phyloP scores from a whole-genome alignment of 495 filamentous ascomycete genomes.

The Xylaria bambusicola region DNA sequence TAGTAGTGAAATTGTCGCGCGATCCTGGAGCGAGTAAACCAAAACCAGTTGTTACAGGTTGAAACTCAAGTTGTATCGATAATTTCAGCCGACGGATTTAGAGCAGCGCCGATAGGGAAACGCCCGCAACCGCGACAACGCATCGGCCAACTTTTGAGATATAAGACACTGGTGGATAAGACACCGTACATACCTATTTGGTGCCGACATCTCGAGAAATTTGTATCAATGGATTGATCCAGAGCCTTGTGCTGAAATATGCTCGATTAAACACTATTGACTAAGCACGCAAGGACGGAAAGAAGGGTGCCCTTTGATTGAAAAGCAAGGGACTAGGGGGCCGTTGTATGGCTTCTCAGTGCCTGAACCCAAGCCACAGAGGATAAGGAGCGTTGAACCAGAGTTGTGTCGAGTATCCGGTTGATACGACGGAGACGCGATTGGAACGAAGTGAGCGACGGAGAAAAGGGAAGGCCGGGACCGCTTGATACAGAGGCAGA shows the following conservation, averaged over 20 bases:
- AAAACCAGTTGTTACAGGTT: background rate
- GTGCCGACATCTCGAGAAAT: conserved; percentile 27
- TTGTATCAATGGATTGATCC: background rate
- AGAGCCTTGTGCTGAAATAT: background rate
- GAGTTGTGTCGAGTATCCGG: conserved; percentile 11
- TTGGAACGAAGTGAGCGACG: conserved; percentile 3
- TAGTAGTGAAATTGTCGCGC: background rate
- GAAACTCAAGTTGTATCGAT: background rate
- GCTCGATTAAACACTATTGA: conserved; percentile 7
- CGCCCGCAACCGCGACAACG: background rate
- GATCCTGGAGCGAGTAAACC: background rate
- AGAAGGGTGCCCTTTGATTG: conserved; percentile 6
- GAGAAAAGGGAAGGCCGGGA: conserved; percentile 2
- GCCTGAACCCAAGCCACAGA: background rate
- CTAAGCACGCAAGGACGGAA: conserved; percentile 9
- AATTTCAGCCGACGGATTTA: background rate
- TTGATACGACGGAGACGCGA: conserved; percentile 1
- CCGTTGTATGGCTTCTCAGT: background rate
- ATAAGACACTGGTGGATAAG: background rate
- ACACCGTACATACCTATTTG: conserved; percentile 30
- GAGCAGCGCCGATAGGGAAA: conserved; percentile 6
- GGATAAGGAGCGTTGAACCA: background rate
- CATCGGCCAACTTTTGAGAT: conserved; percentile 6
- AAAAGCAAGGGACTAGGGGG: conserved; percentile 13
- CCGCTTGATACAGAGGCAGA: conserved; percentile 9